Conservation (phyloP, 345 rosid genomes). For the Zanthoxylum bungeanum region DNA sequence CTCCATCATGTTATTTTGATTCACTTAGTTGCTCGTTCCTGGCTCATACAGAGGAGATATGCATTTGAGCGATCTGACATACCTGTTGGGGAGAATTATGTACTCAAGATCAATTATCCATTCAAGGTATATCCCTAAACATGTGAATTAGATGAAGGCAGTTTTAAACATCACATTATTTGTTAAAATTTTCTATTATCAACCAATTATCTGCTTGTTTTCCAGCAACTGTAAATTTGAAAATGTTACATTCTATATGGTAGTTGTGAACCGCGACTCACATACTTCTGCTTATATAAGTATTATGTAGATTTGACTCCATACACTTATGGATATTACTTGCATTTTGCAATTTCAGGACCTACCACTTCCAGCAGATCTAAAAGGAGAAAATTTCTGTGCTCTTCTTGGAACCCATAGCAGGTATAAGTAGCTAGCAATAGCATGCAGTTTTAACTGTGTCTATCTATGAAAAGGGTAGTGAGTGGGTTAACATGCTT, state of each 20-base stretch:
- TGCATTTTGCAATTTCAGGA: slow-evolving; percentile 44
- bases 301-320: neutral
- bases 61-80: slow-evolving; percentile 81
- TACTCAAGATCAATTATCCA: slow-evolving; percentile 82
- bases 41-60: slow-evolving; percentile 62
- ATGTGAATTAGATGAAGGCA: slow-evolving; percentile 1
- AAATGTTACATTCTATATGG: slow-evolving; percentile 6
- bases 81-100: slow-evolving; percentile 79
- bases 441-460: neutral
- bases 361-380: slow-evolving; percentile 84
- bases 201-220: neutral
- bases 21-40: slow-evolving; percentile 22
- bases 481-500: slow-evolving; percentile 5
- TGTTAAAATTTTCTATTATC: neutral
- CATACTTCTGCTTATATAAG: neutral
- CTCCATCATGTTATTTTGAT: slow-evolving; percentile 12
- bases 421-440: slow-evolving; percentile 49
- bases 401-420: slow-evolving; percentile 82
- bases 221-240: neutral
- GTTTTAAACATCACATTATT: neutral
- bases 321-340: neutral
- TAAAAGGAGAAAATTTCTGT: slow-evolving; percentile 72
- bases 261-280: neutral
- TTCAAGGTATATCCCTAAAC: slow-evolving; percentile 60
- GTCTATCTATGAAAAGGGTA: neutral